A percentile compares a stretch with the other conserved stretches of the same genome.
Evolutionary conservation across 106 monocot genomes (phyloP).

Genomic region (Platanthera zijinensis): DNA sequence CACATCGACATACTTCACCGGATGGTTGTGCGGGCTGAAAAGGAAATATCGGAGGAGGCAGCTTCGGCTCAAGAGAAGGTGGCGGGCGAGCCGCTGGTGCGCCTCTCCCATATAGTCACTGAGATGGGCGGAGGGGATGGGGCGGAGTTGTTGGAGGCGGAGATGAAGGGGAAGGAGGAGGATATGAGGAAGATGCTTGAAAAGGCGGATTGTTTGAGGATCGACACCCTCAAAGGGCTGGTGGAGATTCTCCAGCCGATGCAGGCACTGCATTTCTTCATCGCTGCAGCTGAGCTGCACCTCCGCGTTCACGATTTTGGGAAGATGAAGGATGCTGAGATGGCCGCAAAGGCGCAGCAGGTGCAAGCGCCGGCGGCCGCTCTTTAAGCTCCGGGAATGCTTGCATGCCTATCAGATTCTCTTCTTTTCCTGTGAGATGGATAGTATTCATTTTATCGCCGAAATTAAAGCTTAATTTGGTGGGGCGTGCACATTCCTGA

Average conservation of each 20-base stretch:
- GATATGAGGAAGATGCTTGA: constrained; percentile 32
- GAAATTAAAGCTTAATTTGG: too few relatives aligned
- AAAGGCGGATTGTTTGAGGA: constrained; percentile 37
- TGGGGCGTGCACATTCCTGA: too few relatives aligned
- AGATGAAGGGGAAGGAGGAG: constrained; percentile 28
- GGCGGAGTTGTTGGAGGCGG: constrained; percentile 3
- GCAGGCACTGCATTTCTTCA: constrained; percentile 63
- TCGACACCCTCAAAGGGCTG: constrained; percentile 36
- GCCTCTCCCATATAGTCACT: constrained; percentile 13
- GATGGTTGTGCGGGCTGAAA: constrained; percentile 22
- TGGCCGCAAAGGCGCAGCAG: background rate
- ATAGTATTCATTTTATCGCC: too few relatives aligned
- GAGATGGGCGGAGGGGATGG: constrained; percentile 3
- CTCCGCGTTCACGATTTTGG: constrained; percentile 56
- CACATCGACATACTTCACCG: constrained; percentile 29
- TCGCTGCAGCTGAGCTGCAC: constrained; percentile 54
- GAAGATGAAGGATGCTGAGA: constrained; percentile 28
- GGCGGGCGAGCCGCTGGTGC: constrained; percentile 36
- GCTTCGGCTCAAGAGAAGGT: constrained; percentile 33
- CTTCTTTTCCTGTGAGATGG: too few relatives aligned
- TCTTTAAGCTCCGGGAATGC: too few relatives aligned
- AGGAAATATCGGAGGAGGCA: constrained; percentile 29
- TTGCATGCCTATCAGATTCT: too few relatives aligned
- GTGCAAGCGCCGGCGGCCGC: background rate
- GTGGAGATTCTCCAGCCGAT: constrained; percentile 33